phyloP scores from a whole-genome alignment of 1,139 yeast species.

The Taiozyma onychis region DNA sequence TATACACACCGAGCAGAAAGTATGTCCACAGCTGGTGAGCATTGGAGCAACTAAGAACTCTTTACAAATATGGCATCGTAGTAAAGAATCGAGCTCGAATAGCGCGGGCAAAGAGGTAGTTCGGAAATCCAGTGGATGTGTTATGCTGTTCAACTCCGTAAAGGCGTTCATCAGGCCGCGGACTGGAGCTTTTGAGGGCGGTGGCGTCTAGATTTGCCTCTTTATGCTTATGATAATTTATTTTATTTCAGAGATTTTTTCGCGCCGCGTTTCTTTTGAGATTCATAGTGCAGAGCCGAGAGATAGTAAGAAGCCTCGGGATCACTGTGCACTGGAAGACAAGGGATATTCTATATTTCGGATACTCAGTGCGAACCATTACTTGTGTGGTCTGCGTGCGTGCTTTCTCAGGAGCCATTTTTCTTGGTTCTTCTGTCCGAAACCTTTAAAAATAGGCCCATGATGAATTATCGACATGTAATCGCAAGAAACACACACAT shows the following conservation, averaged over 20 bases:
- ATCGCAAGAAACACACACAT: background rate
- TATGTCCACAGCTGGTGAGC: conserved; percentile 80
- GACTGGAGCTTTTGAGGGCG: background rate
- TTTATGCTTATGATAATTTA: background rate
- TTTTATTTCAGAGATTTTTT: background rate
- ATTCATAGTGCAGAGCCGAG: background rate
- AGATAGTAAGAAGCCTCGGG: background rate
- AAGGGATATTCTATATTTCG: too few relatives aligned
- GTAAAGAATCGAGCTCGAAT: conserved; percentile 57
- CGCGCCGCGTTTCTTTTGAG: background rate
- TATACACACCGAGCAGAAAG: conserved; percentile 88
- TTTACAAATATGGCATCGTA: conserved; percentile 89
- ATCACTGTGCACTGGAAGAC: background rate
- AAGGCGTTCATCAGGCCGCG: background rate
- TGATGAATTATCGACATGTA: background rate
- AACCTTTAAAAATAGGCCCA: background rate
- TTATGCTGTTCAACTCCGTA: conserved; percentile 26
- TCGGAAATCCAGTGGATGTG: conserved; percentile 73
- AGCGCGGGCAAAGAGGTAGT: conserved; percentile 49
- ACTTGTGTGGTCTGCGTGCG: too few relatives aligned
- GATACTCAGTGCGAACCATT: too few relatives aligned
- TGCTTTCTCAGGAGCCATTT: too few relatives aligned
- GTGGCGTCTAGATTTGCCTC: background rate
- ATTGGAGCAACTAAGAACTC: conserved; percentile 82
- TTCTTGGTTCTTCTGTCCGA: too few relatives aligned